Evolutionary conservation across 768 basidiomycete genomes (phyloP).

Genomic region (Tulasnella sp.): DNA sequence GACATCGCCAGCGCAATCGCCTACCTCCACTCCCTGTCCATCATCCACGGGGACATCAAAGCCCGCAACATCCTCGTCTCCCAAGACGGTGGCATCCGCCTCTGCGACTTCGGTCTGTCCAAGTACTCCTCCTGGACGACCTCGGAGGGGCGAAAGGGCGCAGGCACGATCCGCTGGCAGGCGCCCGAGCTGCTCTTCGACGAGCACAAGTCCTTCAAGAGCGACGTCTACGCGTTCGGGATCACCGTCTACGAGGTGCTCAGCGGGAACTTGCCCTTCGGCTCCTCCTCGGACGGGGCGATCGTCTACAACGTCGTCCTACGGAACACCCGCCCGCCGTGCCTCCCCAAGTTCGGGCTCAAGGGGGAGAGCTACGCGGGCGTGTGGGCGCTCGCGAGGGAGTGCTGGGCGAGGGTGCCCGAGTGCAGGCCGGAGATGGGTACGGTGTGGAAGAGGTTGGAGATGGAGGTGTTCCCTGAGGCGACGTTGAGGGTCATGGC

Average conservation of each 20-base stretch:
- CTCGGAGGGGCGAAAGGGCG: background rate
- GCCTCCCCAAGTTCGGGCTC: background rate
- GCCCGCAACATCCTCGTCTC: background rate
- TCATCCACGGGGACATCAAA: background rate
- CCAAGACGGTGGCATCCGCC: background rate
- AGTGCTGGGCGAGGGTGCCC: background rate
- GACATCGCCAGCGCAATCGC: background rate
- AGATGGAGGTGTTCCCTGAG: background rate
- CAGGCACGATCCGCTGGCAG: background rate
- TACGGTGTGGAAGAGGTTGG: background rate
- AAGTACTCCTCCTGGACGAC: constrained; percentile 2
- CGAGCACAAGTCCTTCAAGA: background rate
- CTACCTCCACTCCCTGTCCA: background rate
- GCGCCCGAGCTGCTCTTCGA: background rate
- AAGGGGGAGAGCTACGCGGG: background rate
- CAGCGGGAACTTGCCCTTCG: background rate
- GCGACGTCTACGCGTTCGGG: background rate
- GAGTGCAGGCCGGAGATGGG: background rate
- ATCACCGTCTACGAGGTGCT: background rate
- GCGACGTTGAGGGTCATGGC: background rate
- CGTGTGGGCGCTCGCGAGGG: background rate
- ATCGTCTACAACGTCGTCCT: background rate
- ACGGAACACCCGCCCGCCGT: background rate
- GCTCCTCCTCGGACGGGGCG: background rate
- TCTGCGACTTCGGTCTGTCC: constrained; percentile 5